Base-by-base conservation (phyloP, 2,329 filamentous ascomycete genomes). In the Ramularia endophylla region DNA sequence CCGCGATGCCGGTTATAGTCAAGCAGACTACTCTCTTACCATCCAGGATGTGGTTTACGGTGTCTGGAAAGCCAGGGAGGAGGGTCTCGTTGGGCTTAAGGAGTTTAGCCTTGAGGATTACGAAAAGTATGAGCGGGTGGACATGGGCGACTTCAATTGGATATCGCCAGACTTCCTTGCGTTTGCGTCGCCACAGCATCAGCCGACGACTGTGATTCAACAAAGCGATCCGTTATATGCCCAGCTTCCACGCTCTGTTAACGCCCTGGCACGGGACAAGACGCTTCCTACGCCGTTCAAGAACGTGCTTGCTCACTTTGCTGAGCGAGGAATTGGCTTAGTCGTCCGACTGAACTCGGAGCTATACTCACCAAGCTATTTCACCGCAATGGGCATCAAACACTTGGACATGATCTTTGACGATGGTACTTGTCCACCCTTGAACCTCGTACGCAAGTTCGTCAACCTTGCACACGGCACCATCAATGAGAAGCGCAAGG, bases 81-180 rank as follows among this genome's bases (percentile, higher is more conserved):
- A 95, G 66, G 83, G 85, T 35, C 82, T 94, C 57, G 94, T 89
- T 60, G 85, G 86, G 40, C 72, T 98, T 45, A 88, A 94, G 62
- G 87, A 92, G 62, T 98, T 98, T 62, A 89, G 90, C 58, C 76
- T 98, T 15, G 89, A 95, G 68, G 87, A 95, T 78, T 98, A 98
- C 63, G 92, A 98, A 69, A 84, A 79, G 62, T 98, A 80, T 57
- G 92, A 98, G 70, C 79, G 92, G 44, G 92, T 98, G 15, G 92
- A 98, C 63, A 88, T 95, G 73, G 92, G 92, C 50, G 92, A 98
- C 69, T 98, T 98, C 83, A 98, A 98, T 77, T 98, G 92, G 92
- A 78, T 98, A 44, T 94, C 89, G 5, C 89, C 90, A 7, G 74
- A 89, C 59, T 98, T 98, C 69, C 77, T 98, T 38, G 92, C 92